These are phyloP conservation scores for Scleromitrula shiraiana DNA, from an alignment of 2,329 filamentous ascomycete species.

Conservation along the genomic window DNA sequence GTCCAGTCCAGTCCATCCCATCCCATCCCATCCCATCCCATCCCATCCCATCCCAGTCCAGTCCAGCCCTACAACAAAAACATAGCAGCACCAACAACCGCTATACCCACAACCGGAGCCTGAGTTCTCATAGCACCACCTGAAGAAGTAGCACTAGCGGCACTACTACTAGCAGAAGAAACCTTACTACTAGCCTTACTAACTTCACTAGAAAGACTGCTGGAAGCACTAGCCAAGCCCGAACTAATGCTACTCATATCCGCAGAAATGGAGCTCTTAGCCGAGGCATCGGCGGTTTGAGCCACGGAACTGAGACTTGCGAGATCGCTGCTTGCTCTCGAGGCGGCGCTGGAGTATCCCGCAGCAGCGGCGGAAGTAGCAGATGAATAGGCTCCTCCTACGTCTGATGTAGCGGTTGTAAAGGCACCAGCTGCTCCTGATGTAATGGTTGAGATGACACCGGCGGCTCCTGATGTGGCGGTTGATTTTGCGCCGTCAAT, in stretches of 20 bases:
- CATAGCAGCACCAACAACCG: conserved; percentile 5
- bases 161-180: neutral
- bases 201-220: neutral
- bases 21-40: no score
- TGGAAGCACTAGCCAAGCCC: neutral
- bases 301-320: conserved; percentile 5
- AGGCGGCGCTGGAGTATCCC: neutral
- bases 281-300: neutral
- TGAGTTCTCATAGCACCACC: conserved; percentile 8
- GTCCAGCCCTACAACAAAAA: conserved; percentile 9
- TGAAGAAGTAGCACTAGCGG: neutral
- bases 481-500: neutral
- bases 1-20: no score
- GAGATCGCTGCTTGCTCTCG: conserved; percentile 1
- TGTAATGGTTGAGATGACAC: neutral
- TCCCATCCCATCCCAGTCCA: no score
- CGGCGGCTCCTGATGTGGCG: neutral
- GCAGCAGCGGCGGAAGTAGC: conserved; percentile 1
- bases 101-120: conserved; percentile 4
- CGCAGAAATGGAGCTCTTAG: conserved; percentile 4
- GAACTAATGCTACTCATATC: conserved; percentile 3
- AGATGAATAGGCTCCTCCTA: neutral
- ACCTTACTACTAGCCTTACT: conserved; percentile 1
- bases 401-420: neutral
- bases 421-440: neutral